Base-by-base conservation (phyloP, 2,329 filamentous ascomycete species). In the Septoria linicola region DNA sequence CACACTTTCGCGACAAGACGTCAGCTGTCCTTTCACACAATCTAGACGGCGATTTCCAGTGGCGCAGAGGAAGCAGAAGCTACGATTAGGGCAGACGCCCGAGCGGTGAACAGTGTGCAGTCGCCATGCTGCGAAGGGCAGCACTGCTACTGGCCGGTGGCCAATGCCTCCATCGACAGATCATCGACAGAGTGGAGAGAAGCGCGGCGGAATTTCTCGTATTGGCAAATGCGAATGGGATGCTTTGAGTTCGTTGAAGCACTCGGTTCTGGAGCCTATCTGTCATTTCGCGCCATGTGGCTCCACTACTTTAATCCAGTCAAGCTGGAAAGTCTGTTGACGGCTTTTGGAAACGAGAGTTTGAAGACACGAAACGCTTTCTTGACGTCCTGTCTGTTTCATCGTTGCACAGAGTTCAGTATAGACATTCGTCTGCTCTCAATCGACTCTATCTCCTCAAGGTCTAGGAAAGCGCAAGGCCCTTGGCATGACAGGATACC, bases 1-100 rank as follows among this genome's bases (percentile, higher is more conserved):
- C 46, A 37, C 41, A 40, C 42, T 45, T 37, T 53, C 49, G 46
- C 40, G 35, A 45, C 32, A 36, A 41, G 37, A 57, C 50, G 46
- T 56, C 54, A 56, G 49, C 46, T 53, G 37, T 47, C 13, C 27
- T 23, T 30, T 41, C 27, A 31, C 16, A n/a, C 14, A 11, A 23
- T 39, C 23, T 27, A 48, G 44, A 30, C 16, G 40, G 35, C 10
- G 14, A 34, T 16, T 23, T 5, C 23, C 23, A 10, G 23, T 27
- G 36, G 13, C 4, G 36, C 16, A 3, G 8, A 20, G 20, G 36
- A 23, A 11, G 36, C 3, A 39, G 17, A 39, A 8, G 36, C 20
- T 39, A 16, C 36, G 13, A 20, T 19, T 39, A 39, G 7, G 17
- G 19, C 17, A 23, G 1, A 17, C 17, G 20, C n/a, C 8, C 4